These are phyloP conservation scores for Aspergillus carlsbadensis DNA, from an alignment of 495 filamentous ascomycete species.

Conservation along the genomic window DNA sequence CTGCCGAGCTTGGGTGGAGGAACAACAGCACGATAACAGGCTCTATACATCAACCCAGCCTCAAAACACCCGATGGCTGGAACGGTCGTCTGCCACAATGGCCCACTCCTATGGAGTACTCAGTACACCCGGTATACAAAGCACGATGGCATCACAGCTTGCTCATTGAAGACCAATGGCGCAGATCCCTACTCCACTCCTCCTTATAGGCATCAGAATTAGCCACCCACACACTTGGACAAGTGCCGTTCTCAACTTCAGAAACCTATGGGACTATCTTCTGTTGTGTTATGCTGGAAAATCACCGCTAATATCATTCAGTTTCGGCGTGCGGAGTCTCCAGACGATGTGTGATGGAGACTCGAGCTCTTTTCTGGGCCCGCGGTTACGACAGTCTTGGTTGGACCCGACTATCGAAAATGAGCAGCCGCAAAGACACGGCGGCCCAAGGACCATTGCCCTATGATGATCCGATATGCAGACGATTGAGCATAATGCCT, in stretches of 20 bases:
- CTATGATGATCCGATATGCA: background rate
- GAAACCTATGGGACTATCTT: background rate
- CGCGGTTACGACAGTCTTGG: background rate
- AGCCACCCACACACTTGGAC: background rate
- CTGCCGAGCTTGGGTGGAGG: background rate
- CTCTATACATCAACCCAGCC: background rate
- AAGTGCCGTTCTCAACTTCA: background rate
- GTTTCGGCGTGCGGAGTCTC: background rate
- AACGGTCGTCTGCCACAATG: background rate
- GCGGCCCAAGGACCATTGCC: constrained; percentile 1
- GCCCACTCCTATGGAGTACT: background rate
- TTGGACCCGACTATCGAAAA: constrained; percentile 6
- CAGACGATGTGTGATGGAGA: background rate
- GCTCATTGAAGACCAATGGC: background rate
- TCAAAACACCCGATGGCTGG: background rate
- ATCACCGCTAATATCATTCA: background rate
- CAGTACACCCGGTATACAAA: background rate
- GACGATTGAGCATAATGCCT: background rate
- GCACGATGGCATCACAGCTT: constrained; percentile 3
- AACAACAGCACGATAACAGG: background rate
- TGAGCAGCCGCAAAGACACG: background rate
- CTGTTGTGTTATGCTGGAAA: background rate
- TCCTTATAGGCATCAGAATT: constrained; percentile 10
- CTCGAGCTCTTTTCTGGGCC: background rate
- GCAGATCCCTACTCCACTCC: constrained; percentile 11